These are phyloP conservation scores for Amylocystis lapponica DNA, from an alignment of 768 basidiomycete species.

Conservation along the genomic window DNA sequence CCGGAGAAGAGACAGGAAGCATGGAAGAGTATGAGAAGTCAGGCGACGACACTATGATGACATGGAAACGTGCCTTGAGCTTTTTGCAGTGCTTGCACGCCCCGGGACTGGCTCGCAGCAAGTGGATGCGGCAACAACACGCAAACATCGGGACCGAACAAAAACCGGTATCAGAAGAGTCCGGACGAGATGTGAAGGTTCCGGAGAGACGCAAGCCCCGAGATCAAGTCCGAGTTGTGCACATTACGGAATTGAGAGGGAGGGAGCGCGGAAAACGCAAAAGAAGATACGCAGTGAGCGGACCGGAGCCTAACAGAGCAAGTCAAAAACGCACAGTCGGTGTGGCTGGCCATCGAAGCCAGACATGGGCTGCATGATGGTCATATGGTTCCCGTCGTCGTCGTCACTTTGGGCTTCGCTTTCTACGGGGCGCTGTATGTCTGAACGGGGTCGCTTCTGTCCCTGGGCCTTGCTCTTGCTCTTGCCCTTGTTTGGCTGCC, in stretches of 20 bases:
- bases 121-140: too few species aligned
- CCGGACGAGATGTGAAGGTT: too few species aligned
- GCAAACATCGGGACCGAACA: constrained; percentile 8
- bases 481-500: not conserved
- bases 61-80: constrained; percentile 62
- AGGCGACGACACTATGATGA: constrained; percentile 1
- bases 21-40: not conserved
- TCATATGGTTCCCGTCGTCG: constrained; percentile 10
- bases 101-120: constrained; percentile 49
- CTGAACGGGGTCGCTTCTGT: constrained; percentile 8
- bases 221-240: too few species aligned
- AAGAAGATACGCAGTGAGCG: constrained; percentile 1
- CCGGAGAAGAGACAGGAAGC: not conserved
- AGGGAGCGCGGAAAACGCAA: not conserved
- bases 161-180: too few species aligned
- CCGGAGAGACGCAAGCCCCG: not conserved
- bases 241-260: not conserved
- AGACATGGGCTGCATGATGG: constrained; percentile 10
- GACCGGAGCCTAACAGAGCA: not conserved
- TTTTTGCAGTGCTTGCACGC: constrained; percentile 86
- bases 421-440: constrained; percentile 7
- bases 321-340: constrained; percentile 12
- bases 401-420: constrained; percentile 15
- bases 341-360: constrained; percentile 13
- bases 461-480: not conserved